phyloP scores from a whole-genome alignment of 2,329 filamentous ascomycete species.

The Fusarium brachygibbosum region DNA sequence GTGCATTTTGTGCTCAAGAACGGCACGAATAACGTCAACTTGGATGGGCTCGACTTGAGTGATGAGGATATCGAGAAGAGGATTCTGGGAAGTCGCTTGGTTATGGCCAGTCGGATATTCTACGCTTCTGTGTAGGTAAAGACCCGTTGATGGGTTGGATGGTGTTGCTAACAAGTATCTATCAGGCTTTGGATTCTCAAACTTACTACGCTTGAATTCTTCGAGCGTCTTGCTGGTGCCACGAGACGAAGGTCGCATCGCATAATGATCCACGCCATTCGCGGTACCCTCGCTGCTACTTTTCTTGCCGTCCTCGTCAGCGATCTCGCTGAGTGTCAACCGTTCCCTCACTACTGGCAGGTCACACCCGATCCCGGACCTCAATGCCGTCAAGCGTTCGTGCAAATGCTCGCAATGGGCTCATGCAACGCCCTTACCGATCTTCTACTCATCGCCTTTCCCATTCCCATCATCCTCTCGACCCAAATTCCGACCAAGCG shows the following conservation, averaged over 20 bases:
- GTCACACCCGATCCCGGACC: slow-evolving; percentile 84
- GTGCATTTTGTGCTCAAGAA: slow-evolving; percentile 86
- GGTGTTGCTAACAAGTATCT: slow-evolving; percentile 23
- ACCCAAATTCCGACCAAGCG: slow-evolving; percentile 80
- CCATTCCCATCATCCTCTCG: slow-evolving; percentile 86
- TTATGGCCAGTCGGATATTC: slow-evolving; percentile 83
- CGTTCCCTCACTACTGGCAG: slow-evolving; percentile 79
- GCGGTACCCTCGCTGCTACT: slow-evolving; percentile 78
- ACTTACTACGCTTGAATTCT: slow-evolving; percentile 88
- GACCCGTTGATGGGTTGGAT: background rate
- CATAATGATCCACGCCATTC: slow-evolving; percentile 75
- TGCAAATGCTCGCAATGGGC: slow-evolving; percentile 87
- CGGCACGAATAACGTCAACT: slow-evolving; percentile 87
- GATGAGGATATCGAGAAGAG: slow-evolving; percentile 65
- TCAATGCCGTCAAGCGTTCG: slow-evolving; percentile 84
- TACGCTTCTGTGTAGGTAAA: slow-evolving; percentile 84
- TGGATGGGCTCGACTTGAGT: slow-evolving; percentile 48
- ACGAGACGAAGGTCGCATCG: slow-evolving; percentile 83
- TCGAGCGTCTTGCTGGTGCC: slow-evolving; percentile 83
- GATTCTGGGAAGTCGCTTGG: slow-evolving; percentile 79
- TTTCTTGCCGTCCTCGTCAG: slow-evolving; percentile 83
- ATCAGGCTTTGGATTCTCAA: slow-evolving; percentile 89
- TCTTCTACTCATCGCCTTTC: slow-evolving; percentile 84
- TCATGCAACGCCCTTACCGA: slow-evolving; percentile 87
- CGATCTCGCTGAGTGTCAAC: slow-evolving; percentile 84